Evolutionary conservation across 2,329 filamentous ascomycete genomes (phyloP).

Genomic region (Penicillium italicum): DNA sequence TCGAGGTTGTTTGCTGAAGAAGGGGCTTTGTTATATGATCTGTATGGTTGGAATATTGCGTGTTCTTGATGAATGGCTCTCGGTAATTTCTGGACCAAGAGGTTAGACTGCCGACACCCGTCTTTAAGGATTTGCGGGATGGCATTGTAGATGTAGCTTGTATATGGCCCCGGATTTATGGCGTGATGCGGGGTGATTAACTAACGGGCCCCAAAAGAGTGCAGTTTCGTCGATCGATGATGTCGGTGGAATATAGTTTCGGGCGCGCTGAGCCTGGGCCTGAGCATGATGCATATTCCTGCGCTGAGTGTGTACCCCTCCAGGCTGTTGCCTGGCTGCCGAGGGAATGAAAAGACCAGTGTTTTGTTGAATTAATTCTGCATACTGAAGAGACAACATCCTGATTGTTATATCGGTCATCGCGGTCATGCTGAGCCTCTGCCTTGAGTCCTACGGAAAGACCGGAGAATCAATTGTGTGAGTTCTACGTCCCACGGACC

Average conservation of each 20-base stretch:
- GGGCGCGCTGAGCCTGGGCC: neutral
- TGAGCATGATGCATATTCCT: neutral
- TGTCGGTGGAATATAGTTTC: slow-evolving; percentile 15
- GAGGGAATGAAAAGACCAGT: neutral
- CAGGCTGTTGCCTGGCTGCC: neutral
- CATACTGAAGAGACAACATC: too few species aligned
- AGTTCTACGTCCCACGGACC: neutral
- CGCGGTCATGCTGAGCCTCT: neutral
- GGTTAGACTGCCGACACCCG: neutral
- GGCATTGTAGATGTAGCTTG: neutral
- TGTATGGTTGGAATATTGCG: neutral
- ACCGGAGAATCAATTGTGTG: neutral
- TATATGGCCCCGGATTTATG: neutral
- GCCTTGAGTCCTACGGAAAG: neutral
- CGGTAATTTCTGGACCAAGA: neutral
- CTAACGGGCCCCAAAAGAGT: slow-evolving; percentile 6
- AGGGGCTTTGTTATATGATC: neutral
- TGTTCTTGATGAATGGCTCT: too few species aligned
- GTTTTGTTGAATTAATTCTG: too few species aligned
- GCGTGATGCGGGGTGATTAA: slow-evolving; percentile 19
- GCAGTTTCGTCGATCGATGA: slow-evolving; percentile 16
- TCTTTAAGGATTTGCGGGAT: slow-evolving; percentile 11
- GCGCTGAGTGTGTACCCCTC: neutral
- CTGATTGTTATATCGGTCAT: neutral
- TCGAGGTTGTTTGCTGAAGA: neutral